Conservation (phyloP, 208 protist genomes). For the Naegleria lovaniensis region DNA sequence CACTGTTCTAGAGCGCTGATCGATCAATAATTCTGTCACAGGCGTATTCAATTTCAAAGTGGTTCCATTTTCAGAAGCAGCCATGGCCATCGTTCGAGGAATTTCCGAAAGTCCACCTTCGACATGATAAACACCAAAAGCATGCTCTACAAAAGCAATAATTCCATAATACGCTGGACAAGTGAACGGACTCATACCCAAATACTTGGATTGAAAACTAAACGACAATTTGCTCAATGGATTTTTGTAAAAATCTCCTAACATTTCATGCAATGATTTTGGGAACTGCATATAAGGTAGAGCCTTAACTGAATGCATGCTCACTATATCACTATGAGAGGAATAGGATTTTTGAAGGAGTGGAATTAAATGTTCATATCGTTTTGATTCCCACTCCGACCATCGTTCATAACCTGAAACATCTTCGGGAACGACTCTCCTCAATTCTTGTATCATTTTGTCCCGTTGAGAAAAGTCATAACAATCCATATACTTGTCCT, state of each 20-base stretch:
- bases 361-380: not conserved
- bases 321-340: not conserved
- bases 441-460: not conserved
- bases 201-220: constrained; percentile 8
- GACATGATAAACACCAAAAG: constrained; percentile 15
- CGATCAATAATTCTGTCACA: not conserved
- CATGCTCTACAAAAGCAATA: constrained; percentile 20
- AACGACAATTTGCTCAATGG: constrained; percentile 11
- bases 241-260: not conserved
- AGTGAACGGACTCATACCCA: not conserved
- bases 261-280: not conserved
- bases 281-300: not conserved
- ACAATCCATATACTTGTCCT: not conserved
- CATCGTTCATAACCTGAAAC: not conserved
- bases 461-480: not conserved
- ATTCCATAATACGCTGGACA: constrained; percentile 18
- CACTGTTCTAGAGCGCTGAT: not conserved
- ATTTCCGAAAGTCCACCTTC: constrained; percentile 4
- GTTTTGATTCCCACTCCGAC: not conserved
- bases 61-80: not conserved
- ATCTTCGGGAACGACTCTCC: constrained; percentile 10
- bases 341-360: not conserved
- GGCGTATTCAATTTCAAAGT: not conserved
- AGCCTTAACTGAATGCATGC: not conserved
- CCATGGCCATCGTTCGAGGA: not conserved